These are phyloP conservation scores for Psidium guajava DNA, from an alignment of 345 rosid species.

Conservation along the genomic window DNA sequence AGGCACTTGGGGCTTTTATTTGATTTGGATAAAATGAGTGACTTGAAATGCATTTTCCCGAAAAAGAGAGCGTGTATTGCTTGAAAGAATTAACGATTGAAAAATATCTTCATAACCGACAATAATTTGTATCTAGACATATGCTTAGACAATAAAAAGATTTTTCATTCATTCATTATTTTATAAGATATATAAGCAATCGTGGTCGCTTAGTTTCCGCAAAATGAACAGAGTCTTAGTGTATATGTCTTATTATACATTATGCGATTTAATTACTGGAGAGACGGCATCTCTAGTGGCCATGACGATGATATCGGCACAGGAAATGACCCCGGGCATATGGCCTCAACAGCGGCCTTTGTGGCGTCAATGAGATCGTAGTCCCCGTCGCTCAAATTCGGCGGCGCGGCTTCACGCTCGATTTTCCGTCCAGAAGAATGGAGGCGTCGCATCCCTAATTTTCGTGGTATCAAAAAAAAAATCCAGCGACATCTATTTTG, in stretches of 20 bases:
- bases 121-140: no score
- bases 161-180: no score
- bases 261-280: conserved; percentile 9
- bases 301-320: conserved; percentile 43
- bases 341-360: conserved; percentile 21
- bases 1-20: not conserved
- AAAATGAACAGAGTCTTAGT: no score
- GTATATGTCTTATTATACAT: not conserved
- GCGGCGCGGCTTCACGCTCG: conserved; percentile 13
- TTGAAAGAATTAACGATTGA: no score
- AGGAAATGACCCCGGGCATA: conserved; percentile 48
- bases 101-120: no score
- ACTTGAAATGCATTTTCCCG: no score
- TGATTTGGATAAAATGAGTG: no score
- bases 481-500: not conserved
- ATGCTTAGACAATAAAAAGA: no score
- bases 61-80: no score
- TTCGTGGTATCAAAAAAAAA: not conserved
- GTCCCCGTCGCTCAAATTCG: conserved; percentile 24
- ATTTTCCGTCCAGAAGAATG: conserved; percentile 14
- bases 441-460: conserved; percentile 43
- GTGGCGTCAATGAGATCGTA: conserved; percentile 26
- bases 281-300: conserved; percentile 54
- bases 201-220: no score
- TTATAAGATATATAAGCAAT: no score